Conservation (phyloP, 257 asterid genomes). For the Plantago ovata region DNA sequence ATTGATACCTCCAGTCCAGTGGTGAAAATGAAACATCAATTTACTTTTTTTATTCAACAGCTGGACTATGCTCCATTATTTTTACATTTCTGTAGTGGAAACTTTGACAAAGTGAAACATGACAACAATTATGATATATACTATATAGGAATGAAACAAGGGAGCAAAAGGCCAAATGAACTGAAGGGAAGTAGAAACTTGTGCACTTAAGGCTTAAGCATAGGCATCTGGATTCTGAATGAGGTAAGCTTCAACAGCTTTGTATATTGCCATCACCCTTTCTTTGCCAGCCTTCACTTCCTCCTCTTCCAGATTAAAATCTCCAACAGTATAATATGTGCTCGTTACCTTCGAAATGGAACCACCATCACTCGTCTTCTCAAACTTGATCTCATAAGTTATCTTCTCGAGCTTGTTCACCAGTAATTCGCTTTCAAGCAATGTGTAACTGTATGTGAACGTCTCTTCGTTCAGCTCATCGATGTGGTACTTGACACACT, state of each 20-base stretch:
- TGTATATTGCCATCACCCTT: constrained; percentile 22
- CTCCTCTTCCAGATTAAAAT: constrained; percentile 24
- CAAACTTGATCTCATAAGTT: constrained; percentile 23
- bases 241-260: constrained; percentile 30
- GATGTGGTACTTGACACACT: constrained; percentile 10
- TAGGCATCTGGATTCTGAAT: constrained; percentile 28
- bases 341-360: constrained; percentile 24
- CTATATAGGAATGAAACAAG: too few relatives aligned
- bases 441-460: constrained; percentile 23
- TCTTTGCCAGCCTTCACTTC: constrained; percentile 35
- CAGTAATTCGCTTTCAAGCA: constrained; percentile 31
- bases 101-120: too few relatives aligned
- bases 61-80: too few relatives aligned
- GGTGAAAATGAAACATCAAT: too few relatives aligned
- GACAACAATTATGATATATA: too few relatives aligned
- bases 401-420: constrained; percentile 23
- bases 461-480: constrained; percentile 24
- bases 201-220: constrained; percentile 16
- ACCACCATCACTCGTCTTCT: constrained; percentile 25
- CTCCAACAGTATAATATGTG: constrained; percentile 27
- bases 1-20: too few relatives aligned
- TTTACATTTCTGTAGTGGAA: too few relatives aligned
- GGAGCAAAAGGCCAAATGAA: too few relatives aligned
- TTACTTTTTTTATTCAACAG: too few relatives aligned
- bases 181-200: too few relatives aligned